phyloP scores from a whole-genome alignment of 176 grass and related monocot genomes.

The Oryza glaberrima region DNA sequence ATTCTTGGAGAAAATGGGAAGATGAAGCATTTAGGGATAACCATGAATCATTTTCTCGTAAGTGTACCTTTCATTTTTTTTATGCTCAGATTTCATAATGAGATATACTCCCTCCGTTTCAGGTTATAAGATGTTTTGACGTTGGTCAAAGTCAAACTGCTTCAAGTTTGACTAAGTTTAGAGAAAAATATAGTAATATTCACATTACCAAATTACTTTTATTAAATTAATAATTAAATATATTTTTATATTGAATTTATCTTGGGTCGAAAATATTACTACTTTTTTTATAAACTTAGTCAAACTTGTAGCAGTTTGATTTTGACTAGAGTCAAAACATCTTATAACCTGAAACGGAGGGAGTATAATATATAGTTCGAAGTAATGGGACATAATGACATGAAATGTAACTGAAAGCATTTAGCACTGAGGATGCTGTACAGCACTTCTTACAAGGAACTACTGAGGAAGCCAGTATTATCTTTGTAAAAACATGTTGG shows the following conservation, averaged over 20 bases:
- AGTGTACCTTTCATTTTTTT: slow-evolving; percentile 7
- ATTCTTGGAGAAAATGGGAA: slow-evolving; percentile 99
- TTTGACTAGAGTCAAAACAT: too few species aligned
- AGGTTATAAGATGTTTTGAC: too few species aligned
- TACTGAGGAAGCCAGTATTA: slow-evolving; percentile 2
- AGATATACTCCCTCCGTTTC: background rate
- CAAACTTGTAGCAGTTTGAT: too few species aligned
- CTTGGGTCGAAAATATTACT: too few species aligned
- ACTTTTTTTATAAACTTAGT: too few species aligned
- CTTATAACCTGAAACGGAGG: too few species aligned
- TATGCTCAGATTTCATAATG: background rate
- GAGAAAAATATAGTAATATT: too few species aligned
- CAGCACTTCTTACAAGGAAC: slow-evolving; percentile 6
- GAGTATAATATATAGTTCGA: background rate
- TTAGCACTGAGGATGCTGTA: background rate
- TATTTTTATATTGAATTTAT: too few species aligned
- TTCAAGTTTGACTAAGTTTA: too few species aligned
- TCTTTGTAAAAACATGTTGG: background rate
- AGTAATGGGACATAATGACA: slow-evolving; percentile 22
- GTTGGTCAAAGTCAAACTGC: too few species aligned
- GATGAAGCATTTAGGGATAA: slow-evolving; percentile 93
- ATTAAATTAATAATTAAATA: too few species aligned
- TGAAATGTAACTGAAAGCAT: background rate
- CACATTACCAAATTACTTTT: too few species aligned
- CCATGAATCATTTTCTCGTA: slow-evolving; percentile 77